phyloP scores from a whole-genome alignment of 1,284 basidiomycete species.

The Xerocomus minutiporus region DNA sequence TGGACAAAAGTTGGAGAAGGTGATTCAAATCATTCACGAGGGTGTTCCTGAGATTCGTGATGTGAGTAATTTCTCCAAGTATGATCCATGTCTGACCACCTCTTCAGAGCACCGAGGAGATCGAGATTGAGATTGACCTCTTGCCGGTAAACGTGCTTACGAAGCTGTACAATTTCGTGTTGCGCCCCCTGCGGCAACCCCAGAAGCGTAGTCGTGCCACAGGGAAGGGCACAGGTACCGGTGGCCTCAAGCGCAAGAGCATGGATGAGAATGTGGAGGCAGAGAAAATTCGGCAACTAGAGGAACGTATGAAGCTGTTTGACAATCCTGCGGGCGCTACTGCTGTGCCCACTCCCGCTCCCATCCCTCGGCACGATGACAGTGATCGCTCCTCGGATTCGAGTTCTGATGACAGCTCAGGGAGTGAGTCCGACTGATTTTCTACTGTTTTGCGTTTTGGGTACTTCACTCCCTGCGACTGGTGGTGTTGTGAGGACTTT shows the following conservation, averaged over 20 bases:
- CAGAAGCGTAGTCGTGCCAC: constrained; percentile 60
- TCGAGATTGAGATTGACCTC: constrained; percentile 92
- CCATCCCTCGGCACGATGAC: constrained; percentile 41
- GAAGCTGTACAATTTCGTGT: constrained; percentile 91
- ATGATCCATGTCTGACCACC: constrained; percentile 7
- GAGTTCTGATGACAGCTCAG: constrained; percentile 74
- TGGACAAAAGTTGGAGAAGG: constrained; percentile 73
- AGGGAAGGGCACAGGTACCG: constrained; percentile 76
- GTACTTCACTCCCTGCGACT: constrained; percentile 10
- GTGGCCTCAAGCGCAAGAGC: constrained; percentile 84
- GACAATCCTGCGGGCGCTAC: constrained; percentile 48
- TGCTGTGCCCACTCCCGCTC: constrained; percentile 32
- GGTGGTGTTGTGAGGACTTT: constrained; percentile 22
- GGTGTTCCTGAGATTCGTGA: constrained; percentile 84
- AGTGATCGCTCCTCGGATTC: constrained; percentile 75
- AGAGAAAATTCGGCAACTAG: constrained; percentile 84
- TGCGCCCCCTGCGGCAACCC: constrained; percentile 63
- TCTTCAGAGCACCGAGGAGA: constrained; percentile 84
- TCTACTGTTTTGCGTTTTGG: constrained; percentile 7
- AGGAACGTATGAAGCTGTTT: constrained; percentile 76
- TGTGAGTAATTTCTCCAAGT: constrained; percentile 48
- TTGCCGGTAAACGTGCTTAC: constrained; percentile 80
- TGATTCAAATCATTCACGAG: constrained; percentile 89
- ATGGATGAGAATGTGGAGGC: constrained; percentile 88
- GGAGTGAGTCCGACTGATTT: constrained; percentile 73